Conservation (phyloP, 768 basidiomycete species). For the Pulveroboletus sp. region DNA sequence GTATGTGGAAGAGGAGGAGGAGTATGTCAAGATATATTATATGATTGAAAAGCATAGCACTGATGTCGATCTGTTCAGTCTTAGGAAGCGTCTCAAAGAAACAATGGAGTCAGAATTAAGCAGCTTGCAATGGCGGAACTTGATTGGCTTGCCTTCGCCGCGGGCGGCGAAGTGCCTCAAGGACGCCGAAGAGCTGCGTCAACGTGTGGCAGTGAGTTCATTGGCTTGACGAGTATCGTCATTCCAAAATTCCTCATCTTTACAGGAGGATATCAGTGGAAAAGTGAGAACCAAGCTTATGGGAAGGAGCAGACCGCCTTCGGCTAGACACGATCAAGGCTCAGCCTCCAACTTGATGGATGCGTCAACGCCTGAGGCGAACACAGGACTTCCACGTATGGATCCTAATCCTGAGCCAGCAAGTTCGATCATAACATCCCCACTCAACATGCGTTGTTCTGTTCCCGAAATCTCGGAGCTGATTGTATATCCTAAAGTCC, state of each 20-base stretch:
- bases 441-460: neutral
- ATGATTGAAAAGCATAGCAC: neutral
- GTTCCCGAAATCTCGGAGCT: neutral
- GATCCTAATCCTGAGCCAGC: neutral
- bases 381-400: neutral
- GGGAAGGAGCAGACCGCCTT: neutral
- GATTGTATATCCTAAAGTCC: neutral
- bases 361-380: neutral
- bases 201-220: constrained; percentile 3
- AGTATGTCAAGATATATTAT: neutral
- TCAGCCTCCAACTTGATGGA: neutral
- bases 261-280: constrained; percentile 2
- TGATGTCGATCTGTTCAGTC: constrained; percentile 1
- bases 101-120: neutral
- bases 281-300: constrained; percentile 1
- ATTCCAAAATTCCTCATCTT: neutral
- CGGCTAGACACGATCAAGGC: neutral
- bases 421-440: neutral
- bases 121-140: neutral
- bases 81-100: constrained; percentile 3
- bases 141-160: constrained; percentile 9
- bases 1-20: constrained; percentile 2
- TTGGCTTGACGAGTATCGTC: neutral
- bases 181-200: constrained; percentile 2
- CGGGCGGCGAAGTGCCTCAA: neutral